phyloP scores from a whole-genome alignment of 78 protist genomes.

The Tieghemostelium lacteum region DNA sequence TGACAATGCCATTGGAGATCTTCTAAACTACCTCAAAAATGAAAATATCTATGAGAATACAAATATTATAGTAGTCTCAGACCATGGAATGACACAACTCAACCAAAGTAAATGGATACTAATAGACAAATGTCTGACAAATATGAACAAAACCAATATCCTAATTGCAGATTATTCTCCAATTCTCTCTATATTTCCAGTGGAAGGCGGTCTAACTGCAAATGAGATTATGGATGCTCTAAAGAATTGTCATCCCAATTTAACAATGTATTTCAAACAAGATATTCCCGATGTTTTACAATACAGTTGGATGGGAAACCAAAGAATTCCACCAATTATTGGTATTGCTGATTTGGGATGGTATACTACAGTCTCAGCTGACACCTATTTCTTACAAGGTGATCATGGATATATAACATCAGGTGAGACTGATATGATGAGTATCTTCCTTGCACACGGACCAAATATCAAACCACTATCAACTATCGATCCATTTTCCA shows the following conservation, averaged over 20 bases:
- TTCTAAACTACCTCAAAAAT: not conserved
- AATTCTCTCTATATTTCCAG: constrained; percentile 3
- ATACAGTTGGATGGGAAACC: not conserved
- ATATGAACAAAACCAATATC: not conserved
- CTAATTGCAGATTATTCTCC: not conserved
- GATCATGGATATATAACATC: constrained; percentile 13
- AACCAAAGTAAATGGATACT: not conserved
- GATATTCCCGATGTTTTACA: constrained; percentile 14
- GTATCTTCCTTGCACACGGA: constrained; percentile 38
- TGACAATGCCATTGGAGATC: not conserved
- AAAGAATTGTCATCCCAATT: not conserved
- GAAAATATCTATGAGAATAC: not conserved
- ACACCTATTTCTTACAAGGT: not conserved
- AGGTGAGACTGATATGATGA: not conserved
- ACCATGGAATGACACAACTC: constrained; percentile 30
- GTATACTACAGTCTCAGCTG: not conserved
- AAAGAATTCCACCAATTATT: constrained; percentile 14
- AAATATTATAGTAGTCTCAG: constrained; percentile 32
- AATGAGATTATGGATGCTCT: not conserved
- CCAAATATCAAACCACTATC: constrained; percentile 9
- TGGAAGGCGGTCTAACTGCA: not conserved
- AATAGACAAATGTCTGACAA: not conserved
- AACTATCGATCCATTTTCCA: not conserved
- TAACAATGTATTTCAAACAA: constrained; percentile 1
- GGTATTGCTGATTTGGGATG: constrained; percentile 31